Base-by-base conservation (phyloP, 2,329 filamentous ascomycete genomes). In the Aphanoascus verrucosus region DNA sequence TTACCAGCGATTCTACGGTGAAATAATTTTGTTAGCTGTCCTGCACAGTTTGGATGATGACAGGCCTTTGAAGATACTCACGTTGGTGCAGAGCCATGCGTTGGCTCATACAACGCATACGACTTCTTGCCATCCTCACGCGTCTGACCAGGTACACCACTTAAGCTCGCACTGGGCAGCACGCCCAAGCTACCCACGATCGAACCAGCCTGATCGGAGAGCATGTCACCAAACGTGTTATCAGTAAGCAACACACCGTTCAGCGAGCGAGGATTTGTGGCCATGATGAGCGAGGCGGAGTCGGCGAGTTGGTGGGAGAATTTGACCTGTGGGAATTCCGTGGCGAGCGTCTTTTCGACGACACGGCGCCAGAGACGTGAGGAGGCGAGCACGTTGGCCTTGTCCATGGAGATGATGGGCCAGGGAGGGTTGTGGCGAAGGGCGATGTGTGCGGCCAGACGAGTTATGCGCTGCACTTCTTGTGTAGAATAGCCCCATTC, bases 41-140 rank as follows among this genome's bases (percentile, higher is more conserved):
- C 31, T 48, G 6, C 4, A 41, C 1, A 7, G n/a, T n/a, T 49
- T 28, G n/a, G n/a, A n/a, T 6, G 38, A 17, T 31, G n/a, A 19
- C 23, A 19, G 14, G 34, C 31, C 4, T 19, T 15, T 11, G n/a
- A 31, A n/a, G 12, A 15, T 35, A 31, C 65, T 56, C 59, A 69
- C 65, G 60, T 65, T 32, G 68, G 67, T n/a, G 65, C 69, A 34
- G 68, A 70, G 12, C 68, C 89, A 71, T 96, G 89, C 58, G 95
- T 94, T 7, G 90, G 90, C 77, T 96, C 90, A 69, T 94, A 96
- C 62, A 95, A 87, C 54, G 88, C 89, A 67, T 90, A 91, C 67
- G 87, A 86, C 66, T 79, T 83, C 61, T 78, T 79, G 73, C 56
- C 56, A 35, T 87, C 85, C 15, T 60, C 43, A 1, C 48, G 50